Conservation (phyloP, 345 rosid species). For the Acer campestre region DNA sequence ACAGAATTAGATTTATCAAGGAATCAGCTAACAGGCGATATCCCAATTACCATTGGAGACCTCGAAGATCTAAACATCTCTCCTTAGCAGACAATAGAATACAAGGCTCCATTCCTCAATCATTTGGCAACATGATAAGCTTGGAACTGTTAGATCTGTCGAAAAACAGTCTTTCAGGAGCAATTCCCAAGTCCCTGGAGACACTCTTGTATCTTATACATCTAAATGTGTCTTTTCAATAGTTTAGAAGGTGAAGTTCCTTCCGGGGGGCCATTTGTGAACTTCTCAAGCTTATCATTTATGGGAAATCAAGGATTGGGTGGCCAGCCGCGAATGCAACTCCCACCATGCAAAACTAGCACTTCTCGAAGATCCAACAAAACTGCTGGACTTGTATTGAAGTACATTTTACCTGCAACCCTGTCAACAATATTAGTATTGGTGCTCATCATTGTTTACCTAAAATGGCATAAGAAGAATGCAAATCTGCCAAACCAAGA, state of each 20-base stretch:
- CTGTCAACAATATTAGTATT: background rate
- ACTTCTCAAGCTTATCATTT: background rate
- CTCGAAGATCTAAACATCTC: background rate
- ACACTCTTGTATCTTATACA: background rate
- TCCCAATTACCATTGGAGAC: slow-evolving; percentile 8
- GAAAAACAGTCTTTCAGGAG: background rate
- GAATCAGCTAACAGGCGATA: background rate
- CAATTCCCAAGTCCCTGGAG: slow-evolving; percentile 28
- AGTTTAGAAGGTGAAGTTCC: slow-evolving; percentile 2
- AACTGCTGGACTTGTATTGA: background rate
- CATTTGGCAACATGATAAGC: background rate
- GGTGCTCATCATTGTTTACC: background rate
- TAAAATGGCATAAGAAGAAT: background rate
- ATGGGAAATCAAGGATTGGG: slow-evolving; percentile 16
- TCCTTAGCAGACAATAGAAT: slow-evolving; percentile 4
- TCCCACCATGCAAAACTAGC: background rate
- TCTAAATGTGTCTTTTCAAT: background rate
- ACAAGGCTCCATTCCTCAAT: slow-evolving; percentile 22
- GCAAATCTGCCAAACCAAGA: background rate
- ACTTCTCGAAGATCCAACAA: background rate
- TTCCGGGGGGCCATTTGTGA: slow-evolving; percentile 10
- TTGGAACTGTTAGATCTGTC: background rate
- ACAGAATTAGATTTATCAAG: too few species aligned
- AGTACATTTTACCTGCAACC: background rate
- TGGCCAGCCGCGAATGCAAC: slow-evolving; percentile 1